Conservation (phyloP, 2,329 filamentous ascomycete species). For the Fusarium liriodendri region DNA sequence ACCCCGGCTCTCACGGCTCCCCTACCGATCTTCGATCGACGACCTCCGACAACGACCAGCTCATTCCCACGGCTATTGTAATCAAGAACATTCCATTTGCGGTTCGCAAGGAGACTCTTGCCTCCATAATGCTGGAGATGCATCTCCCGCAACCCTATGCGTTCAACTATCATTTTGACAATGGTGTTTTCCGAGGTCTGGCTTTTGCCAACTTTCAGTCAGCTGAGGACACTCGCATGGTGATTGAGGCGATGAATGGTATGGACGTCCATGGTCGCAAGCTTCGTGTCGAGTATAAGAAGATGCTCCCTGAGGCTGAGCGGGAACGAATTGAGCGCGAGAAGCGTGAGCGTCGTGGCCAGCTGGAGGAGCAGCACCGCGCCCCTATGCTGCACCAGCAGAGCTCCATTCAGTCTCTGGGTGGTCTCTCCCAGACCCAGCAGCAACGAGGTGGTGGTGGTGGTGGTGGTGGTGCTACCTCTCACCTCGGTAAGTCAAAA, state of each 20-base stretch:
- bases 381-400: constrained; percentile 83
- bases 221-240: constrained; percentile 89
- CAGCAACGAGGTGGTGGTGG: constrained; percentile 45
- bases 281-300: constrained; percentile 97
- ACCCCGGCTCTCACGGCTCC: constrained; percentile 53
- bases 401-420: constrained; percentile 85
- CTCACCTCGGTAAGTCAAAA: constrained; percentile 58
- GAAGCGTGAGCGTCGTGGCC: constrained; percentile 94
- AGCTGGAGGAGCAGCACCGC: constrained; percentile 96
- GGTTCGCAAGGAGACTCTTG: constrained; percentile 95
- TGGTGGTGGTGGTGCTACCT: constrained; percentile 44
- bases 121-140: constrained; percentile 93
- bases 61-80: constrained; percentile 97
- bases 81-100: constrained; percentile 99
- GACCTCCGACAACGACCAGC: constrained; percentile 76
- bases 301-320: constrained; percentile 96
- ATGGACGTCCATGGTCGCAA: constrained; percentile 96
- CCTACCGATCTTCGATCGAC: constrained; percentile 55
- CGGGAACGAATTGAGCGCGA: constrained; percentile 96
- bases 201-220: constrained; percentile 99
- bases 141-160: constrained; percentile 94
- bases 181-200: constrained; percentile 93
- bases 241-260: constrained; percentile 95
- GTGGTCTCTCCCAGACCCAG: constrained; percentile 73
- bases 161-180: constrained; percentile 99